phyloP scores from a whole-genome alignment of 495 filamentous ascomycete genomes.

The Hypoxylon subgilvum region DNA sequence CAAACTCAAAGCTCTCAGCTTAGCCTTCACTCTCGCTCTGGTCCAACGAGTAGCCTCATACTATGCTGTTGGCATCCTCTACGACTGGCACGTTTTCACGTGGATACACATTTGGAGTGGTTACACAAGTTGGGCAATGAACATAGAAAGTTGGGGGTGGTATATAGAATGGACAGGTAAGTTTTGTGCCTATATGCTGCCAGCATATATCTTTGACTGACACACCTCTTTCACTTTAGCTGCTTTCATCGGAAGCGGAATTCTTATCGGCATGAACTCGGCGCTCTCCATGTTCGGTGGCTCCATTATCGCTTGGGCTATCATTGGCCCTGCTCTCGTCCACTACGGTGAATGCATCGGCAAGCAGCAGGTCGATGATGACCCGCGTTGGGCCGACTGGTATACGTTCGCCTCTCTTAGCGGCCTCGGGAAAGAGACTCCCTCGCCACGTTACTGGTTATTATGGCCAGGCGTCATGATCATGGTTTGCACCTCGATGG shows the following conservation, averaged over 20 bases:
- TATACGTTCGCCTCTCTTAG: constrained; percentile 59
- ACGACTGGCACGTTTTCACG: constrained; percentile 70
- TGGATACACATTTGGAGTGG: constrained; percentile 68
- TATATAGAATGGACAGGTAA: constrained; percentile 66
- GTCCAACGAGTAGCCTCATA: constrained; percentile 63
- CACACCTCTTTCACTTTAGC: no score
- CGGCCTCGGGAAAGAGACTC: constrained; percentile 53
- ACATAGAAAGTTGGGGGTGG: constrained; percentile 72
- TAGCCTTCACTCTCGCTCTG: constrained; percentile 58
- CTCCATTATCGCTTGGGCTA: constrained; percentile 65
- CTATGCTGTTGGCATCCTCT: constrained; percentile 67
- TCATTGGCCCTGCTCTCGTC: constrained; percentile 68
- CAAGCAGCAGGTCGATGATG: constrained; percentile 45
- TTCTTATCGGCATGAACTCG: constrained; percentile 70
- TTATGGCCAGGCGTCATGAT: constrained; percentile 71
- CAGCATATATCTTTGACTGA: no score
- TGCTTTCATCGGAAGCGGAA: constrained; percentile 70
- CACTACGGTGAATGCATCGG: constrained; percentile 61
- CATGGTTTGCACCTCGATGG: constrained; percentile 67
- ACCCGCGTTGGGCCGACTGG: constrained; percentile 58
- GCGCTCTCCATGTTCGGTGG: constrained; percentile 68
- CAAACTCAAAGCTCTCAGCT: constrained; percentile 62
- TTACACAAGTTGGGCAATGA: constrained; percentile 61
- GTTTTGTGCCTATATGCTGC: no score
- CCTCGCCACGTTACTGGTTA: constrained; percentile 69